phyloP scores from a whole-genome alignment of 495 filamentous ascomycete species.

The Talaromyces proteolyticus region DNA sequence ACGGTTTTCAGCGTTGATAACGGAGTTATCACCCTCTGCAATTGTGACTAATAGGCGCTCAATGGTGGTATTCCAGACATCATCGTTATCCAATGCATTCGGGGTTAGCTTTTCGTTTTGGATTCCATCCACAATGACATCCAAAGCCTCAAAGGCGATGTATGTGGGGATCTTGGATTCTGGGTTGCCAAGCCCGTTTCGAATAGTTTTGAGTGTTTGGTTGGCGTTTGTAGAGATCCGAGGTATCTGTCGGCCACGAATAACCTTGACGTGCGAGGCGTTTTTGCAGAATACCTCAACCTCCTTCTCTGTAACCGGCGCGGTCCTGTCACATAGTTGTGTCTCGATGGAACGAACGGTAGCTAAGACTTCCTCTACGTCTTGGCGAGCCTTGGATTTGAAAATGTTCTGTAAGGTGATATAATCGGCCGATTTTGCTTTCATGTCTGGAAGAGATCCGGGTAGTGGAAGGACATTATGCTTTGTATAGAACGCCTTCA shows the following conservation, averaged over 20 bases:
- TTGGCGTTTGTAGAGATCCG: constrained; percentile 31
- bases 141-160: constrained; percentile 65
- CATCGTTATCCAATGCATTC: constrained; percentile 26
- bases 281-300: constrained; percentile 95
- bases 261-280: constrained; percentile 85
- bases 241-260: constrained; percentile 55
- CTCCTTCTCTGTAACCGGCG: constrained; percentile 60
- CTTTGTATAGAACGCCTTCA: constrained; percentile 65
- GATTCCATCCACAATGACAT: constrained; percentile 41
- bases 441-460: constrained; percentile 94
- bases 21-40: constrained; percentile 42
- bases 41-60: constrained; percentile 35
- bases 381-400: constrained; percentile 78
- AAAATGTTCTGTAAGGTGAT: constrained; percentile 90
- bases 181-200: constrained; percentile 25
- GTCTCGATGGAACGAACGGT: constrained; percentile 59
- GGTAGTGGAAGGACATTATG: constrained; percentile 75
- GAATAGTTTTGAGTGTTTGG: constrained; percentile 23
- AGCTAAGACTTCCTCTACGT: constrained; percentile 68
- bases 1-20: constrained; percentile 33
- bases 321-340: constrained; percentile 35
- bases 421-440: constrained; percentile 89
- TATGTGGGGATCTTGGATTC: constrained; percentile 73
- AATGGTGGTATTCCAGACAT: constrained; percentile 32
- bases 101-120: constrained; percentile 18